A percentile compares a stretch with the other conserved stretches of the same genome.
Conservation (phyloP, 306 rosid species). For the Quercus variabilis region DNA sequence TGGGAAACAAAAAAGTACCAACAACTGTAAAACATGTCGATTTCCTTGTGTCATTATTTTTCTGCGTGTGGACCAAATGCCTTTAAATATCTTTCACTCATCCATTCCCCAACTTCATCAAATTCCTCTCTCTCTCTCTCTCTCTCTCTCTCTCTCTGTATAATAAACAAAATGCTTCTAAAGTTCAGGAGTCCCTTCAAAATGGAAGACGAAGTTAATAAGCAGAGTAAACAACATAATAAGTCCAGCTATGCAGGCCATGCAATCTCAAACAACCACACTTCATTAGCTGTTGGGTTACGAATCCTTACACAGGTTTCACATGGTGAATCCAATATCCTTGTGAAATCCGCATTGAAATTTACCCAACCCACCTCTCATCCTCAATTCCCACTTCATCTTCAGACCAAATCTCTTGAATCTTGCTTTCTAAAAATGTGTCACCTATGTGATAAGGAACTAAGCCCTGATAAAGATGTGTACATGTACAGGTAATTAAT, state of each 20-base stretch:
- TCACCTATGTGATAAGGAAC: slow-evolving; percentile 38
- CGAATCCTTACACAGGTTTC: slow-evolving; percentile 31
- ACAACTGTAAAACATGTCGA: neutral
- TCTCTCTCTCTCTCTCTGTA: neutral
- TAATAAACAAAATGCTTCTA: slow-evolving; percentile 6
- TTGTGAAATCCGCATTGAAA: slow-evolving; percentile 36
- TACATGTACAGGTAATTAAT: slow-evolving; percentile 54
- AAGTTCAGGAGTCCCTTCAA: slow-evolving; percentile 21
- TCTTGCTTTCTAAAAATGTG: slow-evolving; percentile 43
- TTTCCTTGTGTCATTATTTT: neutral
- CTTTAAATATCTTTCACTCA: slow-evolving; percentile 13
- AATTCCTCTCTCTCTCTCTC: neutral
- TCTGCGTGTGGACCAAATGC: neutral
- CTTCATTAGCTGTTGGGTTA: slow-evolving; percentile 33
- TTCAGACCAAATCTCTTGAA: neutral
- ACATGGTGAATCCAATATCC: slow-evolving; percentile 12
- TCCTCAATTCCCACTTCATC: neutral
- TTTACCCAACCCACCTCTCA: slow-evolving; percentile 13
- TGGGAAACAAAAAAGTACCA: neutral
- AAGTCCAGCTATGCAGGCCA: neutral
- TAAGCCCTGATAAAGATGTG: slow-evolving; percentile 46
- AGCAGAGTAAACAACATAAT: neutral
- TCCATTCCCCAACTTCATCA: slow-evolving; percentile 2
- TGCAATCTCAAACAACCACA: neutral
- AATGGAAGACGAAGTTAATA: neutral